Evolutionary conservation across 108 stramenopile species (phyloP).

Genomic region (Mayamaea pseudoterrestris): DNA sequence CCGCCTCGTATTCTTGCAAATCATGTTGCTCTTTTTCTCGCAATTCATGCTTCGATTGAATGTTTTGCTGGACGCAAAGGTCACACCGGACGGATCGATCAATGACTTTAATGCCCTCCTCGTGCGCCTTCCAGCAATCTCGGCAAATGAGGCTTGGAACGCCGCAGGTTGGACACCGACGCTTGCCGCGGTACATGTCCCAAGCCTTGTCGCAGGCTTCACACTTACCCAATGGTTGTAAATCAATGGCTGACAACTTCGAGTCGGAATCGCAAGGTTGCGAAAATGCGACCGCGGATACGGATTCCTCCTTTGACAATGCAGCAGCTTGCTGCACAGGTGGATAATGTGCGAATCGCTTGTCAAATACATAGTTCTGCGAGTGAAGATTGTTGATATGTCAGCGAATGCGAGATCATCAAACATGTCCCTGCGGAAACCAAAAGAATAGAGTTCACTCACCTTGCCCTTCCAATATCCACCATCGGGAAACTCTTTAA

Average conservation of each 20-base stretch:
- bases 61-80: constrained; percentile 46
- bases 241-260: too few relatives aligned
- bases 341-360: constrained; percentile 62
- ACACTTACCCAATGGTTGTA: too few relatives aligned
- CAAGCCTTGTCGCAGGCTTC: constrained; percentile 75
- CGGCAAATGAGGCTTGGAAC: constrained; percentile 76
- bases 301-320: too few relatives aligned
- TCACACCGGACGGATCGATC: too few relatives aligned
- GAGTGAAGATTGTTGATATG: too few relatives aligned
- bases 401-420: too few relatives aligned
- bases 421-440: too few relatives aligned
- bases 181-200: constrained; percentile 88
- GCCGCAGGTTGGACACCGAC: constrained; percentile 85
- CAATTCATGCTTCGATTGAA: constrained; percentile 34
- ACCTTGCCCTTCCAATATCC: constrained; percentile 75
- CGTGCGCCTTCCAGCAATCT: constrained; percentile 52
- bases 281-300: too few relatives aligned
- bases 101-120: too few relatives aligned
- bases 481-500: constrained; percentile 59
- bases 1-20: constrained; percentile 38
- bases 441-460: too few relatives aligned
- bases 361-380: constrained; percentile 76
- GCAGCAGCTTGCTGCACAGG: too few relatives aligned
- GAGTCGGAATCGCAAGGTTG: too few relatives aligned
- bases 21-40: constrained; percentile 28